Percentiles rank a stretch among this genome's conserved stretches.
These are phyloP conservation scores for Ceratocystis papillata DNA, from an alignment of 2,329 filamentous ascomycete genomes.

Conservation along the genomic window DNA sequence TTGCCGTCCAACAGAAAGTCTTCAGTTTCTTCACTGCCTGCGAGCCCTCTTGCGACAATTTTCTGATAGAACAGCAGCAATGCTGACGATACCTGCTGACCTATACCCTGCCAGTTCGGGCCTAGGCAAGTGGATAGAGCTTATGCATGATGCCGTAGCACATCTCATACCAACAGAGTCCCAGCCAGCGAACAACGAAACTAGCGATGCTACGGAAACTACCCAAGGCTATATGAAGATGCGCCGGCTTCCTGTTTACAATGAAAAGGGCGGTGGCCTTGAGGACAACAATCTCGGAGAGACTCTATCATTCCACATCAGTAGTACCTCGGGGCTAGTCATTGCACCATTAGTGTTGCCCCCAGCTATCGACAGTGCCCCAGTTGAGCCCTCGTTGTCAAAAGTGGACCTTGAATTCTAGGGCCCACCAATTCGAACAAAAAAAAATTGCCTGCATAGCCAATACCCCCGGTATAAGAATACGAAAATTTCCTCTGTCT, in stretches of 20 bases:
- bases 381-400: slow-evolving; percentile 28
- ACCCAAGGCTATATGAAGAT: slow-evolving; percentile 67
- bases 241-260: slow-evolving; percentile 71
- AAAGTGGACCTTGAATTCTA: slow-evolving; percentile 34
- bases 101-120: slow-evolving; percentile 67
- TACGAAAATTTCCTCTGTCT: slow-evolving; percentile 13
- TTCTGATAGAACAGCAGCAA: slow-evolving; percentile 52
- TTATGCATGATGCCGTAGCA: slow-evolving; percentile 72
- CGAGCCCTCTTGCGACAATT: slow-evolving; percentile 63
- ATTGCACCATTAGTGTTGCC: slow-evolving; percentile 85
- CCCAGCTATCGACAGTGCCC: slow-evolving; percentile 59
- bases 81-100: slow-evolving; percentile 68
- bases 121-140: slow-evolving; percentile 74
- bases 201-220: slow-evolving; percentile 16
- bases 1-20: slow-evolving; percentile 58
- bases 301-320: slow-evolving; percentile 83
- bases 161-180: slow-evolving; percentile 46
- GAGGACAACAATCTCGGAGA: slow-evolving; percentile 60
- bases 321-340: slow-evolving; percentile 64
- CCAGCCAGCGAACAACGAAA: slow-evolving; percentile 20
- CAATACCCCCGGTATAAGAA: background rate
- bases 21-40: slow-evolving; percentile 72
- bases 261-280: slow-evolving; percentile 75
- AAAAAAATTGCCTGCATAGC: slow-evolving; percentile 1
- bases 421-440: background rate